Evolutionary conservation across 2,329 filamentous ascomycete species (phyloP).

Genomic region (Arthrobotrys musiformis): DNA sequence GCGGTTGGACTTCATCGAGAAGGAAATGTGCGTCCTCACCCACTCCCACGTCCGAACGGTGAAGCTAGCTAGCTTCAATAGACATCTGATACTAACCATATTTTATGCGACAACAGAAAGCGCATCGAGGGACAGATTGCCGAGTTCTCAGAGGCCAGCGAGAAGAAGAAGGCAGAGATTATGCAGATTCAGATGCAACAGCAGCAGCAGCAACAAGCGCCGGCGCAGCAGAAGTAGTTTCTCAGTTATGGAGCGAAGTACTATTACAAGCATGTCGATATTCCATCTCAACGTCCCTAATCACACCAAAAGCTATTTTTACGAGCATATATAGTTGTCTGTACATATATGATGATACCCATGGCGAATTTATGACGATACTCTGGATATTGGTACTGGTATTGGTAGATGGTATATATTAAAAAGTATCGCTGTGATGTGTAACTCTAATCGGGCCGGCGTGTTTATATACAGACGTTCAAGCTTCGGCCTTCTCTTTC

Average conservation of each 20-base stretch:
- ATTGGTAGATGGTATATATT: slow-evolving; percentile 3
- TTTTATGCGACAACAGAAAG: slow-evolving; percentile 65
- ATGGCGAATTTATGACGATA: background rate
- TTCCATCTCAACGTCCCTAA: background rate
- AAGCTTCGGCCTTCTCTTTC: slow-evolving; percentile 41
- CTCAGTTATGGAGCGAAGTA: no score
- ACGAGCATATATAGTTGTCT: slow-evolving; percentile 8
- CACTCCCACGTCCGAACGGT: background rate
- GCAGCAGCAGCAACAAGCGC: slow-evolving; percentile 58
- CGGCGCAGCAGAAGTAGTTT: slow-evolving; percentile 57
- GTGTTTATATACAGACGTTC: background rate
- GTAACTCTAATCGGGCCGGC: background rate
- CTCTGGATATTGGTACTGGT: background rate
- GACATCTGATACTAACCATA: slow-evolving; percentile 45
- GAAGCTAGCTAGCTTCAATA: background rate
- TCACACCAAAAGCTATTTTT: slow-evolving; percentile 24
- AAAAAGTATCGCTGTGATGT: background rate
- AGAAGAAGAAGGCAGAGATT: slow-evolving; percentile 74
- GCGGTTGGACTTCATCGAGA: slow-evolving; percentile 88
- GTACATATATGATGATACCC: slow-evolving; percentile 51
- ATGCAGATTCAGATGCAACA: slow-evolving; percentile 64
- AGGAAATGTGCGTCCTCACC: slow-evolving; percentile 78
- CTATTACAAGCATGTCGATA: slow-evolving; percentile 7
- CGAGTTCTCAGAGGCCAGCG: slow-evolving; percentile 72
- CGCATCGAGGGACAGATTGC: slow-evolving; percentile 75